Percentiles rank a stretch among this genome's conserved stretches.
phyloP scores from a whole-genome alignment of 352 stramenopile species.

The Phytopythium mirpurense region DNA sequence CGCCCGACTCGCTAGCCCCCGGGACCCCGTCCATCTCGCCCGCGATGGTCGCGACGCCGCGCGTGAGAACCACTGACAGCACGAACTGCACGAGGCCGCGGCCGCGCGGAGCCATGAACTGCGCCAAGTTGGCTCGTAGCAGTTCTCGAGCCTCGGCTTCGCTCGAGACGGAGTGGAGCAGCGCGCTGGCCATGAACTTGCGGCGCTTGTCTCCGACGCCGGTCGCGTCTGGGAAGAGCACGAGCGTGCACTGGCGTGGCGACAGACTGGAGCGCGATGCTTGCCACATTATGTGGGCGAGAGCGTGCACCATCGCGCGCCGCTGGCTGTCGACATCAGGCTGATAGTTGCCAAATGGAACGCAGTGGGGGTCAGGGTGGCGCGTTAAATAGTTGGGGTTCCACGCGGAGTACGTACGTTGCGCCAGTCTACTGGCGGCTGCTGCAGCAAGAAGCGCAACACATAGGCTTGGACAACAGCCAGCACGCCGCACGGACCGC shows the following conservation, averaged over 20 bases:
- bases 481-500: slow-evolving; percentile 93
- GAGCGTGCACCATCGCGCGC: slow-evolving; percentile 35
- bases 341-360: slow-evolving; percentile 13
- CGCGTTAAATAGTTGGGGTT: too few species aligned
- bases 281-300: slow-evolving; percentile 71
- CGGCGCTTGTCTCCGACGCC: slow-evolving; percentile 13
- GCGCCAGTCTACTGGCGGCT: slow-evolving; percentile 39
- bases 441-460: slow-evolving; percentile 65
- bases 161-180: slow-evolving; percentile 25
- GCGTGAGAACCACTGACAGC: slow-evolving; percentile 57
- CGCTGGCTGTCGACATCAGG: slow-evolving; percentile 31
- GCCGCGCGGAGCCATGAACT: slow-evolving; percentile 51
- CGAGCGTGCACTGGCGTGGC: slow-evolving; percentile 25
- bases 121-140: slow-evolving; percentile 21
- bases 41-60: slow-evolving; percentile 44
- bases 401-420: slow-evolving; percentile 42
- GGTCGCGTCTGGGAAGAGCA: slow-evolving; percentile 17
- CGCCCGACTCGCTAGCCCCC: slow-evolving; percentile 23
- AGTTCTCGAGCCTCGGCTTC: slow-evolving; percentile 34
- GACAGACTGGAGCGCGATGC: slow-evolving; percentile 12
- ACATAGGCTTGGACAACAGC: slow-evolving; percentile 92
- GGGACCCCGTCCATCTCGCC: slow-evolving; percentile 85
- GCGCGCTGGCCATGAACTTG: slow-evolving; percentile 40
- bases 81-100: slow-evolving; percentile 76
- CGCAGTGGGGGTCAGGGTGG: too few species aligned